Evolutionary conservation across 768 basidiomycete genomes (phyloP).

Genomic region (Macrolepiota fuliginosa): DNA sequence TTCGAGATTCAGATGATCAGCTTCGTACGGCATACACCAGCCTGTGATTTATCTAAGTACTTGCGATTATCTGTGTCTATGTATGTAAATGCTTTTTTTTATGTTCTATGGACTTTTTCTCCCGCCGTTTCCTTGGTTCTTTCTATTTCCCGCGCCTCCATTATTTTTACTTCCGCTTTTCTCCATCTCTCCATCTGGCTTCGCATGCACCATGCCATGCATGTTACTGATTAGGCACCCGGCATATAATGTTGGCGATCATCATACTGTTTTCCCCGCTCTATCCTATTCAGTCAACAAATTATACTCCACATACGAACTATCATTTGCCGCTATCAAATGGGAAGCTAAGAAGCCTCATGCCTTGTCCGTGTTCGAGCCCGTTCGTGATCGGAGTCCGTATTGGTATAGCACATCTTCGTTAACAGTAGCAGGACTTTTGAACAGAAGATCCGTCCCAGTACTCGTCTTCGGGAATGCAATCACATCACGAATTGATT

Average conservation of each 20-base stretch:
- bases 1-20: conserved; percentile 24
- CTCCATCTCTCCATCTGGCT: background rate
- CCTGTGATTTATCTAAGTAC: conserved; percentile 17
- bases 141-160: background rate
- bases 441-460: conserved; percentile 86
- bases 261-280: background rate
- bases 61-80: conserved; percentile 17
- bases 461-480: conserved; percentile 91
- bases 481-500: conserved; percentile 92
- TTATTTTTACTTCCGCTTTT: background rate
- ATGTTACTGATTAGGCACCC: background rate
- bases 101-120: conserved; percentile 13
- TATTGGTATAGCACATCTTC: conserved; percentile 59
- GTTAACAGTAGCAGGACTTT: conserved; percentile 69
- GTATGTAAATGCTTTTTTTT: conserved; percentile 11
- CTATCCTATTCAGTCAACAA: background rate
- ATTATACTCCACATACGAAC: background rate
- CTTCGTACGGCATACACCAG: conserved; percentile 9
- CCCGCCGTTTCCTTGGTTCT: background rate
- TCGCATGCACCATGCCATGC: background rate
- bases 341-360: background rate
- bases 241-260: background rate
- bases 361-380: conserved; percentile 3
- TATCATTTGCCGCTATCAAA: background rate
- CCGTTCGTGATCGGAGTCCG: conserved; percentile 42